phyloP scores from a whole-genome alignment of 768 basidiomycete genomes.

The Sporobolomyces roseus region DNA sequence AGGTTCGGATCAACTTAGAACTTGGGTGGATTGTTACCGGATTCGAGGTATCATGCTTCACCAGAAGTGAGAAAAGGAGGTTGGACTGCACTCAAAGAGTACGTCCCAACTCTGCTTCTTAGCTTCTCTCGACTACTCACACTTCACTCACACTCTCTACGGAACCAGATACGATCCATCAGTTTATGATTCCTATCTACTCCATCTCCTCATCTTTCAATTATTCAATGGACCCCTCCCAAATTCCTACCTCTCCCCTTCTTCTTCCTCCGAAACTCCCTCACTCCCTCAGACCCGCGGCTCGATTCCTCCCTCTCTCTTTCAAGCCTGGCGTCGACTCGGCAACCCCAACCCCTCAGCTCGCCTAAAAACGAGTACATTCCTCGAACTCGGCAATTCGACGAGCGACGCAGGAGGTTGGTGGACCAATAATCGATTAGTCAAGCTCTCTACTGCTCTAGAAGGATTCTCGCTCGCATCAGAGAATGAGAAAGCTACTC shows the following conservation, averaged over 20 bases:
- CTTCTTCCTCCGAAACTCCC: constrained; percentile 64
- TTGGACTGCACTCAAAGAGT: constrained; percentile 82
- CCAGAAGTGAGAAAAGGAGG: constrained; percentile 87
- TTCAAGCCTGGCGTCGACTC: constrained; percentile 77
- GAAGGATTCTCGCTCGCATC: constrained; percentile 76
- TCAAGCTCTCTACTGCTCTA: constrained; percentile 76
- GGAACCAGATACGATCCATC: constrained; percentile 55
- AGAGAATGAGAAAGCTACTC: constrained; percentile 60
- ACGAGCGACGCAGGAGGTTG: constrained; percentile 56
- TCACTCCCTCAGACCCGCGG: constrained; percentile 67
- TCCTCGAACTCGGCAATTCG: constrained; percentile 72
- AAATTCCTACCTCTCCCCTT: constrained; percentile 47
- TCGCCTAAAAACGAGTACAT: constrained; percentile 68
- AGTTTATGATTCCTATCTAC: constrained; percentile 76
- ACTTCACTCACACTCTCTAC: constrained; percentile 51
- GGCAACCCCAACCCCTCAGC: constrained; percentile 82
- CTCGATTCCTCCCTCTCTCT: constrained; percentile 67
- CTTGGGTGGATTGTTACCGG: constrained; percentile 63
- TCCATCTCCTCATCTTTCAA: constrained; percentile 77
- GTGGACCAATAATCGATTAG: constrained; percentile 74
- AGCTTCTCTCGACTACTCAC: constrained; percentile 23
- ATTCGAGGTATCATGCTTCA: constrained; percentile 60
- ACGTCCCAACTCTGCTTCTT: constrained; percentile 46
- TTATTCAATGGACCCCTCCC: constrained; percentile 81
- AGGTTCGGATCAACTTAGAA: constrained; percentile 55